Percentiles rank a stretch among this genome's conserved stretches.
Evolutionary conservation across 2,329 filamentous ascomycete genomes (phyloP).

Genomic region (Ceratocystiopsis sp.): DNA sequence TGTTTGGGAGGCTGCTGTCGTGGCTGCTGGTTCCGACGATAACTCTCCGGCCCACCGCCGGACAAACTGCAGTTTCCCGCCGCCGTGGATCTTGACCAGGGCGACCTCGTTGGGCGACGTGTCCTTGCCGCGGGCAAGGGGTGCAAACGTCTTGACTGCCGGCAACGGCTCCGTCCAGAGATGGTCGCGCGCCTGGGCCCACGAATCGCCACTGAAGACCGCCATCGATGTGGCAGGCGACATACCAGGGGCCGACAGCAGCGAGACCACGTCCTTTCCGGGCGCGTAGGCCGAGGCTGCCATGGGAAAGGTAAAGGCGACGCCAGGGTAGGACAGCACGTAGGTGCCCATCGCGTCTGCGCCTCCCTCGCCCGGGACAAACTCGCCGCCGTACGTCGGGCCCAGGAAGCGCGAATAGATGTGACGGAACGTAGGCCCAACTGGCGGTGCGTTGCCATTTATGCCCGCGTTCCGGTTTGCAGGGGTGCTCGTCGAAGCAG

Average conservation of each 20-base stretch:
- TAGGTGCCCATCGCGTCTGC: constrained; percentile 44
- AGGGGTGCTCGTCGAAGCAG: neutral
- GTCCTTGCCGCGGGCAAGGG: constrained; percentile 57
- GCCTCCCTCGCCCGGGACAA: constrained; percentile 38
- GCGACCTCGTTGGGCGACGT: constrained; percentile 80
- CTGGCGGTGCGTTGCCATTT: neutral
- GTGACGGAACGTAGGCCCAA: constrained; percentile 65
- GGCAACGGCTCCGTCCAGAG: constrained; percentile 62
- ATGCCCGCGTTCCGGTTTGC: no score
- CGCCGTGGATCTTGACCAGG: constrained; percentile 58
- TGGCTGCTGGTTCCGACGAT: neutral
- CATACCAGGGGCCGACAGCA: constrained; percentile 64
- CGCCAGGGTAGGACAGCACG: constrained; percentile 81
- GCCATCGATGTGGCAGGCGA: constrained; percentile 73
- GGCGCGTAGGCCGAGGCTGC: constrained; percentile 57
- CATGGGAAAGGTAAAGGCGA: constrained; percentile 83
- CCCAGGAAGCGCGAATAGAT: constrained; percentile 90
- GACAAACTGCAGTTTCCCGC: constrained; percentile 60
- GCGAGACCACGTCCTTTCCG: constrained; percentile 63
- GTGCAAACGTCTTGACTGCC: constrained; percentile 54
- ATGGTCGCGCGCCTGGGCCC: constrained; percentile 62
- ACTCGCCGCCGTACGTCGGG: constrained; percentile 87
- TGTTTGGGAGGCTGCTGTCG: neutral
- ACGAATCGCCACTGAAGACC: constrained; percentile 77
- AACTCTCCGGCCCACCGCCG: constrained; percentile 40